phyloP scores from a whole-genome alignment of 1,139 yeast species.

The Sugiyamaella pinicola region DNA sequence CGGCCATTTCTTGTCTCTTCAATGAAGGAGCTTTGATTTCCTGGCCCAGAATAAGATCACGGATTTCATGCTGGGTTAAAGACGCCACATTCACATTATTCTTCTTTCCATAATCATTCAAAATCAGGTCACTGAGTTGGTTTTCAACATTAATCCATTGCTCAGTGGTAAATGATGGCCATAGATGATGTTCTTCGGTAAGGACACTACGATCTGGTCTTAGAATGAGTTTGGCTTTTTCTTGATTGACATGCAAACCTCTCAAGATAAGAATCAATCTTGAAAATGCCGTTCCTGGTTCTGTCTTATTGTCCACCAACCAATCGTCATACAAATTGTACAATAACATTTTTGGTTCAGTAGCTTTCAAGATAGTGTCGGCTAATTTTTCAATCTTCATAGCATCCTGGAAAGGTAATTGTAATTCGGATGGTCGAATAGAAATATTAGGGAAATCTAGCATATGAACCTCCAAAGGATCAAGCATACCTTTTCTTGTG shows the following conservation, averaged over 20 bases:
- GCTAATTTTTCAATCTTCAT: conserved; percentile 79
- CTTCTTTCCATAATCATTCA: conserved; percentile 81
- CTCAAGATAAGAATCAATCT: conserved; percentile 78
- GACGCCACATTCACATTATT: conserved; percentile 85
- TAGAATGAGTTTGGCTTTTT: conserved; percentile 71
- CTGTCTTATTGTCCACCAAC: conserved; percentile 56
- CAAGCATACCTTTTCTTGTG: conserved; percentile 86
- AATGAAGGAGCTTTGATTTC: conserved; percentile 89
- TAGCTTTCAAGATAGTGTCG: conserved; percentile 79
- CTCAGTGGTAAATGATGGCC: conserved; percentile 88
- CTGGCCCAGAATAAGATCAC: conserved; percentile 94
- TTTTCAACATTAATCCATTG: conserved; percentile 93
- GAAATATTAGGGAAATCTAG: conserved; percentile 92
- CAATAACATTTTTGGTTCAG: conserved; percentile 89
- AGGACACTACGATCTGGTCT: conserved; percentile 71
- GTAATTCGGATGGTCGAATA: conserved; percentile 85
- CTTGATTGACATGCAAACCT: conserved; percentile 76
- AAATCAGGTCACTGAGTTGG: conserved; percentile 81
- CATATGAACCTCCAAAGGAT: conserved; percentile 96
- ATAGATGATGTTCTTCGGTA: conserved; percentile 78
- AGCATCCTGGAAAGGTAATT: conserved; percentile 86
- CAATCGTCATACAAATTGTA: conserved; percentile 95
- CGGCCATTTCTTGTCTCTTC: conserved; percentile 77
- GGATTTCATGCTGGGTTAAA: conserved; percentile 87
- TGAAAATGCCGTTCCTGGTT: conserved; percentile 92